phyloP scores from a whole-genome alignment of 2,329 filamentous ascomycete species.

The Colletotrichum camelliae region DNA sequence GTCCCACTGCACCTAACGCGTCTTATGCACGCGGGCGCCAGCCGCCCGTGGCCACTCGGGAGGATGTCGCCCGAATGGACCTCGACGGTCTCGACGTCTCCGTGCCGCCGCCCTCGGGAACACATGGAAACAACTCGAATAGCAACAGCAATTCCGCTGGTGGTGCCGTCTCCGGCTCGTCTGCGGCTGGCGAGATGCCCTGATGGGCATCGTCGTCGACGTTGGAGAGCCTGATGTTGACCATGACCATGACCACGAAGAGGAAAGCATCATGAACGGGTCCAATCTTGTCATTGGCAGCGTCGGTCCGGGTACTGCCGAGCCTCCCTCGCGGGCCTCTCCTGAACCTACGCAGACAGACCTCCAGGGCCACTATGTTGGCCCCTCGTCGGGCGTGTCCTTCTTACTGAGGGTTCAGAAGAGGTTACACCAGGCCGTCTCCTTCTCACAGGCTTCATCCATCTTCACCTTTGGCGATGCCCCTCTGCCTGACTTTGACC shows the following conservation, averaged over 20 bases:
- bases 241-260: background rate
- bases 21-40: conserved; percentile 52
- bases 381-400: conserved; percentile 34
- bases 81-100: conserved; percentile 5
- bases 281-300: background rate
- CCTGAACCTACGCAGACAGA: conserved; percentile 35
- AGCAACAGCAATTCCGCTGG: background rate
- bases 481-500: conserved; percentile 46
- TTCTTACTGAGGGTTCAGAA: conserved; percentile 35
- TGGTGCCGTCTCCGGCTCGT: background rate
- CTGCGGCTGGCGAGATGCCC: background rate
- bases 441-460: conserved; percentile 40
- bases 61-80: conserved; percentile 11
- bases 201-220: background rate
- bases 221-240: background rate
- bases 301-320: conserved; percentile 31
- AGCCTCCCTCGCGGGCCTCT: conserved; percentile 49
- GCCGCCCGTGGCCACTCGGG: conserved; percentile 38
- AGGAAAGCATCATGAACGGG: conserved; percentile 5
- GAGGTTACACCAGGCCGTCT: conserved; percentile 27
- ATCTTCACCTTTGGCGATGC: conserved; percentile 58
- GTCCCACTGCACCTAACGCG: conserved; percentile 50
- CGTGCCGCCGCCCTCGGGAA: background rate
- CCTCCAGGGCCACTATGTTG: conserved; percentile 36
- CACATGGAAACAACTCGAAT: background rate